Conservation (phyloP, 2,329 filamentous ascomycete genomes). For the Microsporum canis region DNA sequence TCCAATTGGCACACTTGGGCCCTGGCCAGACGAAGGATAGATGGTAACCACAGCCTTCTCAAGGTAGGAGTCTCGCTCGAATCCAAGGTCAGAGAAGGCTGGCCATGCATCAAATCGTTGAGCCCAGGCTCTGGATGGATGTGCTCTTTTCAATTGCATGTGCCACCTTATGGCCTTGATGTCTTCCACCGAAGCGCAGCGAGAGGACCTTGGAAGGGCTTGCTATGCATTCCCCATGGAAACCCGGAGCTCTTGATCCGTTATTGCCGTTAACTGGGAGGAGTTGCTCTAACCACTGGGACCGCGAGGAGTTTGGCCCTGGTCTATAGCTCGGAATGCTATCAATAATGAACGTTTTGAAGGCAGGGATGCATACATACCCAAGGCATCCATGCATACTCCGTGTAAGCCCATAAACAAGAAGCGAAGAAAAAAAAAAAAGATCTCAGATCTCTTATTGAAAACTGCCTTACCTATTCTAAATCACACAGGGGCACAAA, state of each 20-base stretch:
- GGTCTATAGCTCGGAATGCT: too few relatives aligned
- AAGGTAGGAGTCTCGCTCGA: not conserved
- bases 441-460: not conserved
- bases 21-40: not conserved
- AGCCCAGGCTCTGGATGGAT: too few relatives aligned
- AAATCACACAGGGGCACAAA: not conserved
- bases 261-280: too few relatives aligned
- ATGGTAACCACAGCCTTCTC: not conserved
- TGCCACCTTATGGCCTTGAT: too few relatives aligned
- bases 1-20: slow-evolving; percentile 1
- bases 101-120: not conserved
- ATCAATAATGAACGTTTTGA: too few relatives aligned
- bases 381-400: not conserved
- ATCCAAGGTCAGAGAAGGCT: not conserved
- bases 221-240: too few relatives aligned
- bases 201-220: too few relatives aligned
- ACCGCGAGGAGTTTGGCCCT: too few relatives aligned
- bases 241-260: too few relatives aligned
- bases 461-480: not conserved
- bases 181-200: too few relatives aligned
- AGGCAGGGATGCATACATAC: not conserved
- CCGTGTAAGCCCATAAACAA: not conserved
- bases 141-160: too few relatives aligned
- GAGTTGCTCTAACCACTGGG: too few relatives aligned
- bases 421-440: not conserved